A percentile compares a stretch with the other conserved stretches of the same genome.
Conservation (phyloP, 2,329 filamentous ascomycete genomes). For the Westerdykella aurantiaca region DNA sequence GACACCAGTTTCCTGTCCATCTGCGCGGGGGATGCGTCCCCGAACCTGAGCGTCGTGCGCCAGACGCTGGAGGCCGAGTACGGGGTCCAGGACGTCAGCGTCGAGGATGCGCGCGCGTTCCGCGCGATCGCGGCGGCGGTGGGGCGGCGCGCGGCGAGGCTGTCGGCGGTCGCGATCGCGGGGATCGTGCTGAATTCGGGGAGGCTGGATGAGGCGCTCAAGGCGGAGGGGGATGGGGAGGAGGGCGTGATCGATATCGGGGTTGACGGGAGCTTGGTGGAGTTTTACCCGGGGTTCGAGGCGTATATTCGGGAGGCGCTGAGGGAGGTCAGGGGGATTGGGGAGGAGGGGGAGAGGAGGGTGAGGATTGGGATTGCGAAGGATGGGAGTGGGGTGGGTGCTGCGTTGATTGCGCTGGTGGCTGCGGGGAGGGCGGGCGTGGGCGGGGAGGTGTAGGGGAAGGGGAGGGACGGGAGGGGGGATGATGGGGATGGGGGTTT, state of each 20-base stretch:
- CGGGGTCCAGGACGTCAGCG: constrained; percentile 66
- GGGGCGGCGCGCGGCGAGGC: constrained; percentile 78
- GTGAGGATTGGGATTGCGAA: constrained; percentile 94
- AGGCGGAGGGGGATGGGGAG: constrained; percentile 27
- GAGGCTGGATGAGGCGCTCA: constrained; percentile 47
- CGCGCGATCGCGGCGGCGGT: constrained; percentile 78
- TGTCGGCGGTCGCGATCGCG: constrained; percentile 81
- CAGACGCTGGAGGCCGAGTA: constrained; percentile 72
- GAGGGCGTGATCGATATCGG: constrained; percentile 76
- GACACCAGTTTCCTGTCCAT: constrained; percentile 88
- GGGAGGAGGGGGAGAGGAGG: constrained; percentile 70
- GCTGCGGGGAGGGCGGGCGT: constrained; percentile 52
- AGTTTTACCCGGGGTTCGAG: constrained; percentile 92
- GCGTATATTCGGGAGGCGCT: constrained; percentile 82
- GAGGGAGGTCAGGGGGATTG: constrained; percentile 69
- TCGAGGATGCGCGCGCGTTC: constrained; percentile 82
- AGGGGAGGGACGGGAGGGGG: not conserved
- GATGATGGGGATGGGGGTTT: not conserved
- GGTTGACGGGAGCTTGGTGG: constrained; percentile 88
- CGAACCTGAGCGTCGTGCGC: constrained; percentile 66
- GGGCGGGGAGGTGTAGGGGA: not conserved
- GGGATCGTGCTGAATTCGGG: constrained; percentile 78
- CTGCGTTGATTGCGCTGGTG: constrained; percentile 87
- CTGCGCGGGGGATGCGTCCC: constrained; percentile 72
- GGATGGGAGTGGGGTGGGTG: constrained; percentile 92